These are phyloP conservation scores for Diutina scorzettiae DNA, from an alignment of 1,139 yeast genomes.

Conservation along the genomic window DNA sequence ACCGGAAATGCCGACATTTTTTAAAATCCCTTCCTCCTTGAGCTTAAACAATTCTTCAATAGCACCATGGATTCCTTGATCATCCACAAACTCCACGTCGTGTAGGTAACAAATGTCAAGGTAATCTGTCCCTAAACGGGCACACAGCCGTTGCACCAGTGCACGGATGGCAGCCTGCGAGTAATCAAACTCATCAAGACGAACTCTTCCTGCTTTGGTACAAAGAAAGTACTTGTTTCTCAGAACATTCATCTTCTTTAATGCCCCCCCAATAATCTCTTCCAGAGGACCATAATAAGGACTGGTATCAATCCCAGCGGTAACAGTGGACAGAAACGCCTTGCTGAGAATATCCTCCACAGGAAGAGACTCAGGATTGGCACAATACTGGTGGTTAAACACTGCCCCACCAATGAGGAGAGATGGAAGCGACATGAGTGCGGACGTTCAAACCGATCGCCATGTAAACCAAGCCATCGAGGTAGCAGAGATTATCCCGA, in stretches of 20 bases:
- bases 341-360: conserved; percentile 40
- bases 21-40: conserved; percentile 52
- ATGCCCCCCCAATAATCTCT: conserved; percentile 54
- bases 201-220: conserved; percentile 78
- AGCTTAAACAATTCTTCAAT: conserved; percentile 44
- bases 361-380: conserved; percentile 49
- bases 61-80: conserved; percentile 47
- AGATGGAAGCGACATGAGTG: conserved; percentile 35
- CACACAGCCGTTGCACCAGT: conserved; percentile 56
- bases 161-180: conserved; percentile 43
- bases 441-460: too few species aligned
- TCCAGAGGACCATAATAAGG: conserved; percentile 94
- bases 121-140: conserved; percentile 52
- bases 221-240: conserved; percentile 62
- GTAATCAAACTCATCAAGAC: conserved; percentile 64
- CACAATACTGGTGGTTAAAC: conserved; percentile 66
- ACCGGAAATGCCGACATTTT: conserved; percentile 71
- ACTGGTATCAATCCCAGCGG: conserved; percentile 73
- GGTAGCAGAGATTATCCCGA: too few species aligned
- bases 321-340: conserved; percentile 32
- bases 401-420: conserved; percentile 79
- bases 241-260: conserved; percentile 28
- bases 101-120: conserved; percentile 78
- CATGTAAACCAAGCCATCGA: too few species aligned
- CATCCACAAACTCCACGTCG: conserved; percentile 73